These are phyloP conservation scores for Furcasterigmium furcatum DNA, from an alignment of 2,329 filamentous ascomycete genomes.

Conservation along the genomic window DNA sequence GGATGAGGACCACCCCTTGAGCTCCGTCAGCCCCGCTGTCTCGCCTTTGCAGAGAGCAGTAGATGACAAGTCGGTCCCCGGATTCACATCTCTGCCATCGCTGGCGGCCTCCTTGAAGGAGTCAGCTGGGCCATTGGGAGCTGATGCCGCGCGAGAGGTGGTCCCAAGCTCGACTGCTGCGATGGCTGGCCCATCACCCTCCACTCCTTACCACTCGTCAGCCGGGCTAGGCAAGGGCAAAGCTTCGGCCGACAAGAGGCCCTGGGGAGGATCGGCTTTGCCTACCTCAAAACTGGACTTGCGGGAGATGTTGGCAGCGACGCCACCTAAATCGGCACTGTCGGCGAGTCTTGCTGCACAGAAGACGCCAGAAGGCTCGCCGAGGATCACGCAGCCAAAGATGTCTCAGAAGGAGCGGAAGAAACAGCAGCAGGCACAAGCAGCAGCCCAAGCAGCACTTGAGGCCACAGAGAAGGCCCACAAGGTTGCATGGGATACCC, in stretches of 20 bases:
- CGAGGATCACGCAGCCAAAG: slow-evolving; percentile 47
- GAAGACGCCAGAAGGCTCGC: slow-evolving; percentile 33
- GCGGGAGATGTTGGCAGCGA: slow-evolving; percentile 69
- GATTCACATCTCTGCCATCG: slow-evolving; percentile 11
- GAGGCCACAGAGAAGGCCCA: slow-evolving; percentile 25
- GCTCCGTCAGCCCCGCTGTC: slow-evolving; percentile 20
- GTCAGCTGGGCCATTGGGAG: slow-evolving; percentile 21
- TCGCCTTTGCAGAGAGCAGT: slow-evolving; percentile 7
- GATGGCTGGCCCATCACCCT: background rate
- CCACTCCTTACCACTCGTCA: background rate
- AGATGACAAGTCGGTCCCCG: slow-evolving; percentile 1
- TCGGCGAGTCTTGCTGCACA: slow-evolving; percentile 53
- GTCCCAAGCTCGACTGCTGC: background rate
- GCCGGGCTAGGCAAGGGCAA: slow-evolving; percentile 1
- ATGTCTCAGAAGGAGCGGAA: slow-evolving; percentile 93
- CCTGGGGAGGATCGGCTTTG: slow-evolving; percentile 49
- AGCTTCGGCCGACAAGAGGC: slow-evolving; percentile 25
- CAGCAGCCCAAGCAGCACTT: slow-evolving; percentile 38
- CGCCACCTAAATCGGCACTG: slow-evolving; percentile 49
- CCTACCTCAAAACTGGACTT: slow-evolving; percentile 66
- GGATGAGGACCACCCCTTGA: slow-evolving; percentile 67
- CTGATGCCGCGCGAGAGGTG: too few species aligned
- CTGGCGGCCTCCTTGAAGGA: slow-evolving; percentile 33
- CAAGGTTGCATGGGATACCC: slow-evolving; percentile 43
- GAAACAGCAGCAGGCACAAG: slow-evolving; percentile 69